Evolutionary conservation across 2,329 filamentous ascomycete genomes (phyloP), one percentile per base, ranked within the genome.

Genomic region (Exutisphaerella laricina): DNA sequence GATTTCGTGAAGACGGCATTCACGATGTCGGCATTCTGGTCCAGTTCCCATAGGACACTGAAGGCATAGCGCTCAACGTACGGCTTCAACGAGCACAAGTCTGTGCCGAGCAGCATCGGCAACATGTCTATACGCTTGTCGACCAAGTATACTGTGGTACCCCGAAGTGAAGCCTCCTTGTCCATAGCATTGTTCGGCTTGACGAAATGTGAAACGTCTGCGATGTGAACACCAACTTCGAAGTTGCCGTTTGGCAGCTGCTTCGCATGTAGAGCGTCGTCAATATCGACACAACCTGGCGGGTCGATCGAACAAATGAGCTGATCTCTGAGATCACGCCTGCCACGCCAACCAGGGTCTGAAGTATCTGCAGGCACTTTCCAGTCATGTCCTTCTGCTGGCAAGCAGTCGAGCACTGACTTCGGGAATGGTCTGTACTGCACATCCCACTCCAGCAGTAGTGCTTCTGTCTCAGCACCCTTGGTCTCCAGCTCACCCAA

Each of bases 61-160:
- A 74, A 74, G 4, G 71, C 70, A 43, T 70, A 74, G 12, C 71
- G 85, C 69, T 98, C 92, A n/a, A 98, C 88, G 58, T 96, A 92
- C 0, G 92, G 92, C 66, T 97, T 97, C 14, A 98, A 72, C 0
- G 92, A 98, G 69, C 92, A 98, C 1, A 98, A 74, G 59, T 98
- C 89, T 1, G 92, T 98, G 45, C 92, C 92, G 9, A 98, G 81
- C 22, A 98, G 81, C 76, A 88, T 89, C 1, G 94, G 94, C 65
- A 98, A 76, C 94, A 98, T 98, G 71, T 98, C 94, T 58, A 98
- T 98, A 58, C 92, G 88, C 74, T 98, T 98, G 67, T 98, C 92
- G 3, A 98, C 92, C 12, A 98, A 74, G 63, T 98, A 98, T 20
- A 98, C 92, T 0, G 90, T 97, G 4, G 92, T 97, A 49, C 92